Percentiles rank a stretch among this genome's conserved stretches.
Conservation (phyloP, 192 early-diverging fungal genomes). For the Coemansia nantahalensis region DNA sequence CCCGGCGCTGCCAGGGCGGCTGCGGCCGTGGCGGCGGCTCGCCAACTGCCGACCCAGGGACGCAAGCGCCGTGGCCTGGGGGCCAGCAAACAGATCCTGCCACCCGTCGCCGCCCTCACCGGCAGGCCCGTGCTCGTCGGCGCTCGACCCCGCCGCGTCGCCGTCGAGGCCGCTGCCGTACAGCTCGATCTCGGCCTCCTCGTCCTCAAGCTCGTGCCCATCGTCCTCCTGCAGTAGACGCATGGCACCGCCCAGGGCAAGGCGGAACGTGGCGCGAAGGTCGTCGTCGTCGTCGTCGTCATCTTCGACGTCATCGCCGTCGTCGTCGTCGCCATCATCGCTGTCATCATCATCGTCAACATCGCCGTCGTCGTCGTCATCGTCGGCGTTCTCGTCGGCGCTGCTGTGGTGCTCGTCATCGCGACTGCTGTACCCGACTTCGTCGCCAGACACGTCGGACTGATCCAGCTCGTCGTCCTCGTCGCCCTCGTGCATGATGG, state of each 20-base stretch:
- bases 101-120: conserved; percentile 31
- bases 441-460: conserved; percentile 45
- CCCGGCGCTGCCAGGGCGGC: conserved; percentile 13
- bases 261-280: conserved; percentile 1
- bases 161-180: conserved; percentile 61
- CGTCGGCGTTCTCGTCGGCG: conserved; percentile 41
- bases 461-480: conserved; percentile 54
- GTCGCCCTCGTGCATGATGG: conserved; percentile 51
- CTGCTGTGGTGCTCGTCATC: conserved; percentile 37
- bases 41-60: conserved; percentile 10
- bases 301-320: conserved; percentile 21
- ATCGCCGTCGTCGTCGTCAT: conserved; percentile 51
- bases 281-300: conserved; percentile 6
- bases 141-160: conserved; percentile 32
- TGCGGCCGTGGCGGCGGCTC: conserved; percentile 6
- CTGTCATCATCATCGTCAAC: conserved; percentile 39
- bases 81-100: conserved; percentile 31
- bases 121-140: conserved; percentile 1
- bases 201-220: conserved; percentile 10
- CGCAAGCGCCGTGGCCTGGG: conserved; percentile 11
- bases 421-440: conserved; percentile 48
- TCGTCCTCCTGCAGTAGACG: conserved; percentile 24
- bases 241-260: conserved; percentile 30
- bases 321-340: conserved; percentile 47
- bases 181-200: conserved; percentile 55